phyloP scores from a whole-genome alignment of 495 filamentous ascomycete genomes.

The Aspergillus ellipticus region DNA sequence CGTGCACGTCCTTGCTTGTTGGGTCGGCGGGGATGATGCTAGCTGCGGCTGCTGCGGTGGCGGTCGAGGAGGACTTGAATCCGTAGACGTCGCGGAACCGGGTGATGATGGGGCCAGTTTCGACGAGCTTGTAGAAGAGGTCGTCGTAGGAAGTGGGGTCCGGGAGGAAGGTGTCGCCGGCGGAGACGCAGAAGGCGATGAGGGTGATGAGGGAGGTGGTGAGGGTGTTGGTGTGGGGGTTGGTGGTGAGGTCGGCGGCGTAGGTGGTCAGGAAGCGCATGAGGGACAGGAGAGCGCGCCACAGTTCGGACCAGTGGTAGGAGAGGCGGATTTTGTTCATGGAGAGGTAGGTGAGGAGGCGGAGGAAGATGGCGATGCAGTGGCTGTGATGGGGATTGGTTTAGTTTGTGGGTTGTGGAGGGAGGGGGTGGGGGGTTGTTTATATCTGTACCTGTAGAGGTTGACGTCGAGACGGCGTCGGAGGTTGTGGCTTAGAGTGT shows the following conservation, averaged over 20 bases:
- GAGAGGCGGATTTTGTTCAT: conserved; percentile 69
- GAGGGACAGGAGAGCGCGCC: conserved; percentile 82
- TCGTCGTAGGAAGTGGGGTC: conserved; percentile 88
- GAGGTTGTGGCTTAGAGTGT: conserved; percentile 92
- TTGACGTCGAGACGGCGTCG: conserved; percentile 77
- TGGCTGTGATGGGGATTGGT: conserved; percentile 27
- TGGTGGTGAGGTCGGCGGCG: conserved; percentile 62
- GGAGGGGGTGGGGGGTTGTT: conserved; percentile 7
- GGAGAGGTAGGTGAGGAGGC: conserved; percentile 78
- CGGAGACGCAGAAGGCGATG: conserved; percentile 80
- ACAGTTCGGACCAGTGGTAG: conserved; percentile 96
- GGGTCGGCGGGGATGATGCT: conserved; percentile 10
- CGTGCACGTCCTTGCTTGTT: conserved; percentile 24
- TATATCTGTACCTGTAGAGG: conserved; percentile 74
- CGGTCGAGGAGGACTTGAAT: conserved; percentile 18
- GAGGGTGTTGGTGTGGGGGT: conserved; percentile 55
- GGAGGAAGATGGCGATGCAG: conserved; percentile 70
- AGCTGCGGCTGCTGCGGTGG: conserved; percentile 10
- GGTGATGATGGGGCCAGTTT: conserved; percentile 76
- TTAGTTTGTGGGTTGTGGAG: background rate
- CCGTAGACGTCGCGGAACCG: conserved; percentile 78
- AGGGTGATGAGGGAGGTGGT: conserved; percentile 65
- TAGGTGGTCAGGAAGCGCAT: conserved; percentile 90
- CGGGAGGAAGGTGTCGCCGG: conserved; percentile 90
- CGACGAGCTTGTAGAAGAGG: conserved; percentile 96